These are phyloP conservation scores for Malbranchea cinnamomea DNA, from an alignment of 2,329 filamentous ascomycete genomes.

Conservation along the genomic window DNA sequence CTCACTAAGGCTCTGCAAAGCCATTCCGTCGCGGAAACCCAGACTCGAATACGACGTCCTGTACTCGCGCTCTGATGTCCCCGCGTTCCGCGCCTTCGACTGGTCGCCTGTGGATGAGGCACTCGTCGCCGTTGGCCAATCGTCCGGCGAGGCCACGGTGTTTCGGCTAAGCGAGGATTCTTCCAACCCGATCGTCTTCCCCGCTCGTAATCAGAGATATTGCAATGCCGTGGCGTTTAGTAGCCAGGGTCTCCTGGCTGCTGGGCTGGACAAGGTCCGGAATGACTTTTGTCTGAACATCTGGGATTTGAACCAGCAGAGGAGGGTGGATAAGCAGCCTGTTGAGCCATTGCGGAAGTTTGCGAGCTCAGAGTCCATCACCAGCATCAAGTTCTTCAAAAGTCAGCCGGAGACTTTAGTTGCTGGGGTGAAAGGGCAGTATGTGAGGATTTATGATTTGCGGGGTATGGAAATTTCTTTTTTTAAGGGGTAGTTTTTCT, in stretches of 20 bases:
- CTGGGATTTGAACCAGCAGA: slow-evolving; percentile 42
- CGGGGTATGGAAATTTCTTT: slow-evolving; percentile 30
- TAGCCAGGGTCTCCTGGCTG: slow-evolving; percentile 40
- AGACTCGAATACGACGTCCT: slow-evolving; percentile 38
- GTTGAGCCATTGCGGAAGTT: slow-evolving; percentile 42
- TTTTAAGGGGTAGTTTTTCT: background rate
- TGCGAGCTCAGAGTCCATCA: slow-evolving; percentile 46
- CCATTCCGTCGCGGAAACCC: slow-evolving; percentile 27
- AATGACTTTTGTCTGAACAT: slow-evolving; percentile 52
- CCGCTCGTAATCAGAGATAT: slow-evolving; percentile 46
- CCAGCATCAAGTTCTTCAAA: slow-evolving; percentile 49
- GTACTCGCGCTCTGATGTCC: slow-evolving; percentile 39
- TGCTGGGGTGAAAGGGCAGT: slow-evolving; percentile 45
- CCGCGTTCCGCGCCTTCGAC: slow-evolving; percentile 49
- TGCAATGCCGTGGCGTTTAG: slow-evolving; percentile 52
- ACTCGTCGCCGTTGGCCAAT: slow-evolving; percentile 45
- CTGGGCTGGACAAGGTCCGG: slow-evolving; percentile 46
- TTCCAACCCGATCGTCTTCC: slow-evolving; percentile 36
- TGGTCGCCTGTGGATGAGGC: slow-evolving; percentile 46
- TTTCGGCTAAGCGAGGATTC: slow-evolving; percentile 38
- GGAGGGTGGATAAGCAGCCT: slow-evolving; percentile 14
- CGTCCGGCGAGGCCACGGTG: slow-evolving; percentile 46
- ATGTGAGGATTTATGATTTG: slow-evolving; percentile 47
- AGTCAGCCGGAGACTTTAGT: slow-evolving; percentile 46
- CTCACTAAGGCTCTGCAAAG: slow-evolving; percentile 42